These are phyloP conservation scores for Amphicarpaea edgeworthii DNA, from an alignment of 306 rosid species.

Conservation along the genomic window DNA sequence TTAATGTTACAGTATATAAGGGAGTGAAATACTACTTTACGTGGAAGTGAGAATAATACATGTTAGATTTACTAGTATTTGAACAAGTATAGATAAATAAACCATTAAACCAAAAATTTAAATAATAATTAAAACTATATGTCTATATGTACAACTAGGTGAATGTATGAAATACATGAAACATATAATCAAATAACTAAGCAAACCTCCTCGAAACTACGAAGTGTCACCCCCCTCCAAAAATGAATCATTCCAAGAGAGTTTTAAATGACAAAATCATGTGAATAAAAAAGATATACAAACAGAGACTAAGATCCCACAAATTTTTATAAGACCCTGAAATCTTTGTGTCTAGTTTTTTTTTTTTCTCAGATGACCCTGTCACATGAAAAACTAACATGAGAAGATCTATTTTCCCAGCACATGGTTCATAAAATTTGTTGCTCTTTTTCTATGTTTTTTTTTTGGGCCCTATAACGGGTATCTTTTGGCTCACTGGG, in stretches of 20 bases:
- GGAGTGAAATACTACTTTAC: too few species aligned
- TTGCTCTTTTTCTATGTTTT: too few species aligned
- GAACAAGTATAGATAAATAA: not conserved
- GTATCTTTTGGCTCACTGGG: too few species aligned
- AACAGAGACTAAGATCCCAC: not conserved
- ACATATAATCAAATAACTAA: not conserved
- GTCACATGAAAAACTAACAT: not conserved
- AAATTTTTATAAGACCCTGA: not conserved
- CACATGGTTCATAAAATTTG: not conserved
- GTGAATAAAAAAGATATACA: conserved; percentile 1
- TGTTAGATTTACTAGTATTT: too few species aligned
- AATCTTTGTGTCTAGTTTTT: not conserved
- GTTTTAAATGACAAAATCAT: conserved; percentile 10
- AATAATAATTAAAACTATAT: not conserved
- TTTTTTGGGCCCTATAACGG: too few species aligned
- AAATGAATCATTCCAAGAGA: not conserved
- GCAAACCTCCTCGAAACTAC: conserved; percentile 17
- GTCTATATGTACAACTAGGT: conserved; percentile 10
- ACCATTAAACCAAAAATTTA: not conserved
- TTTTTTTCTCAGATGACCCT: not conserved
- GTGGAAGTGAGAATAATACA: too few species aligned
- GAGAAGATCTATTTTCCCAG: not conserved
- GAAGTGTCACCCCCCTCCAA: not conserved
- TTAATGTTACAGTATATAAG: too few species aligned
- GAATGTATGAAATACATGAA: conserved; percentile 10